Conservation (phyloP, 306 rosid genomes). For the Medicago lupulina region DNA sequence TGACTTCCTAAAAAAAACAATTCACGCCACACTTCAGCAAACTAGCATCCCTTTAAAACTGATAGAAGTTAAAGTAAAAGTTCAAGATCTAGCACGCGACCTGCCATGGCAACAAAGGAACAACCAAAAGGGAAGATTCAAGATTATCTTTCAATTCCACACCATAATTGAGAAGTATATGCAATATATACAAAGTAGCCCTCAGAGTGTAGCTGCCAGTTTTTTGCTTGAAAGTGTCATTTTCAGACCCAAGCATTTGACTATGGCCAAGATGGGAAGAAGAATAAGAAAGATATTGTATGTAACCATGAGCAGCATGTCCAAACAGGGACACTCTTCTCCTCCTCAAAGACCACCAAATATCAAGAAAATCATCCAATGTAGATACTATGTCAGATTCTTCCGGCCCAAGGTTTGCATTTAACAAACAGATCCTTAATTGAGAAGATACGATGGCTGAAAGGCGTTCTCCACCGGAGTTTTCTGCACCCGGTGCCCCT, state of each 20-base stretch:
- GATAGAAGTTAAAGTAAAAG: slow-evolving; percentile 30
- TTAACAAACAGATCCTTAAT: slow-evolving; percentile 63
- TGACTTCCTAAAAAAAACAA: slow-evolving; percentile 76
- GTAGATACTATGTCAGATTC: slow-evolving; percentile 54
- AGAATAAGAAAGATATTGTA: slow-evolving; percentile 79
- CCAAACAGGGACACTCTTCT: slow-evolving; percentile 93
- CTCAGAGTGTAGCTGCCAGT: slow-evolving; percentile 78
- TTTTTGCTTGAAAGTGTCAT: slow-evolving; percentile 69
- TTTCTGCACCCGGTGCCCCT: slow-evolving; percentile 75
- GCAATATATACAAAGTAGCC: slow-evolving; percentile 85
- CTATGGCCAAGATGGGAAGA: slow-evolving; percentile 59
- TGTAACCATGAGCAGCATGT: slow-evolving; percentile 84
- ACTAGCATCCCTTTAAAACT: slow-evolving; percentile 27
- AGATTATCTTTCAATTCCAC: slow-evolving; percentile 82
- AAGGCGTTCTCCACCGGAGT: slow-evolving; percentile 71
- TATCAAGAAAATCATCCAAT: slow-evolving; percentile 65
- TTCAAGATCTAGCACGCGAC: slow-evolving; percentile 53
- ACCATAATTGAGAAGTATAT: slow-evolving; percentile 93
- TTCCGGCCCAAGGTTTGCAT: slow-evolving; percentile 56
- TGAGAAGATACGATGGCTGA: slow-evolving; percentile 73
- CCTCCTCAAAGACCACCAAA: slow-evolving; percentile 92
- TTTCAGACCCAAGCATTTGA: slow-evolving; percentile 61
- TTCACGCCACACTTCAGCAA: slow-evolving; percentile 37
- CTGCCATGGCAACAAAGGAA: slow-evolving; percentile 98
- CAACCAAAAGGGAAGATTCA: slow-evolving; percentile 66